Conservation (phyloP, 169 alveolate genomes). For the Theileria luwenshuni region DNA sequence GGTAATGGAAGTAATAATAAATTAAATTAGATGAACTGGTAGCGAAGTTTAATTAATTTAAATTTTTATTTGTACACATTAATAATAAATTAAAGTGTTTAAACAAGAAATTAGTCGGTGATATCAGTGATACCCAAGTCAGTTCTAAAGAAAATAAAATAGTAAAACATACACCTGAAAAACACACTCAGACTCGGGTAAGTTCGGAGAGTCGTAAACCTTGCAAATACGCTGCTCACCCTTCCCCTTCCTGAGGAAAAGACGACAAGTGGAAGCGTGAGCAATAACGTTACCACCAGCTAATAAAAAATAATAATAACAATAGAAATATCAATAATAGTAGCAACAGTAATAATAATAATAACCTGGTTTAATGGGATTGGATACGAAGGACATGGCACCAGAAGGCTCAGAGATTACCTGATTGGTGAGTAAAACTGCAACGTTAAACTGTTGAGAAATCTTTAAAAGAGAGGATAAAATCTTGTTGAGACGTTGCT, state of each 20-base stretch:
- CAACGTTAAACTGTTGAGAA: constrained; percentile 95
- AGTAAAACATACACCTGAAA: constrained; percentile 76
- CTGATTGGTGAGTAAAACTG: constrained; percentile 94
- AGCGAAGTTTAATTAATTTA: background rate
- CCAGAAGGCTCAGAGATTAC: constrained; percentile 94
- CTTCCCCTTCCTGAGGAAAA: constrained; percentile 93
- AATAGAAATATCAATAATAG: background rate
- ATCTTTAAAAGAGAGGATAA: constrained; percentile 82
- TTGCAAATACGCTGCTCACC: constrained; percentile 94
- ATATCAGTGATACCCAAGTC: constrained; percentile 64
- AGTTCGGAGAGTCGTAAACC: constrained; percentile 94
- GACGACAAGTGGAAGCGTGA: constrained; percentile 95
- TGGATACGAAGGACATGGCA: constrained; percentile 87
- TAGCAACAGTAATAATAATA: background rate
- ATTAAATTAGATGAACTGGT: constrained; percentile 1
- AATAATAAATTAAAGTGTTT: background rate
- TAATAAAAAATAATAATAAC: constrained; percentile 2
- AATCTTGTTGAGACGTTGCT: constrained; percentile 92
- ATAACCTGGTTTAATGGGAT: constrained; percentile 88
- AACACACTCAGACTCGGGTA: constrained; percentile 94
- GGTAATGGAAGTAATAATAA: constrained; percentile 5
- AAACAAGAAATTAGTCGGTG: constrained; percentile 31
- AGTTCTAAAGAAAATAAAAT: constrained; percentile 39
- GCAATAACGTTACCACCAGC: constrained; percentile 99
- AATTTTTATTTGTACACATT: background rate